Evolutionary conservation across 2,329 filamentous ascomycete species (phyloP).

Genomic region (Colletotrichum orbiculare): DNA sequence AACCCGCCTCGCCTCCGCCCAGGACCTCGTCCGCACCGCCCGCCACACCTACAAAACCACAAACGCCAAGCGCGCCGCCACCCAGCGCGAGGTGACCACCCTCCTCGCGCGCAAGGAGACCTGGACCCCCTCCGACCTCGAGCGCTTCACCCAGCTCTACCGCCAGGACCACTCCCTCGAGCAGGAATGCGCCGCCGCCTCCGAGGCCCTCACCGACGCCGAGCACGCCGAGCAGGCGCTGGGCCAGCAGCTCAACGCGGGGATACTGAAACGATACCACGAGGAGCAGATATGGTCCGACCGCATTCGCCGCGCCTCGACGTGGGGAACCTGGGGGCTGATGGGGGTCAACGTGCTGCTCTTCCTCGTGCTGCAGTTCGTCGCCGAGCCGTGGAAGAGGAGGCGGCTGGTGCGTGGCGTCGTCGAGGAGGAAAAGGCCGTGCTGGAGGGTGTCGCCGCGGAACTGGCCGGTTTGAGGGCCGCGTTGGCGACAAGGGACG

Average conservation of each 20-base stretch:
- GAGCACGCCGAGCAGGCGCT: constrained; percentile 86
- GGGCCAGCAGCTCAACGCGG: constrained; percentile 78
- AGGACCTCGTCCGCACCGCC: constrained; percentile 74
- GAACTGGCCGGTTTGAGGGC: constrained; percentile 52
- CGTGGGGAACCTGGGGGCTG: constrained; percentile 97
- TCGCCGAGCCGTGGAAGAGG: constrained; percentile 93
- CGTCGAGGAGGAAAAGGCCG: constrained; percentile 78
- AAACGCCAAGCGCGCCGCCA: constrained; percentile 83
- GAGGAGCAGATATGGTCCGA: constrained; percentile 99
- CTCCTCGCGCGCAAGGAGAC: constrained; percentile 93
- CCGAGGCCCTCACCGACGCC: constrained; percentile 76
- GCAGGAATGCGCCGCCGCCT: constrained; percentile 79
- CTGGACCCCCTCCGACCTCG: constrained; percentile 88
- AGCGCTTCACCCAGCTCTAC: constrained; percentile 94
- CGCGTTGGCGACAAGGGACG: constrained; percentile 40
- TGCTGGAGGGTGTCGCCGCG: constrained; percentile 59
- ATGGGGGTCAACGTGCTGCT: constrained; percentile 97
- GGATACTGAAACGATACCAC: constrained; percentile 92
- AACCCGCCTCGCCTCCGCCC: constrained; percentile 65
- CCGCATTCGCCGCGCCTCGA: constrained; percentile 94
- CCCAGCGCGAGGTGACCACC: constrained; percentile 95
- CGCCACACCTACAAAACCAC: constrained; percentile 85
- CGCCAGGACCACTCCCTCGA: constrained; percentile 94
- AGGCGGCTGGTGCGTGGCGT: constrained; percentile 83
- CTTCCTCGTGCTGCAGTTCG: constrained; percentile 86